Evolutionary conservation across 345 rosid genomes (phyloP).

Genomic region (Salix exigua): DNA sequence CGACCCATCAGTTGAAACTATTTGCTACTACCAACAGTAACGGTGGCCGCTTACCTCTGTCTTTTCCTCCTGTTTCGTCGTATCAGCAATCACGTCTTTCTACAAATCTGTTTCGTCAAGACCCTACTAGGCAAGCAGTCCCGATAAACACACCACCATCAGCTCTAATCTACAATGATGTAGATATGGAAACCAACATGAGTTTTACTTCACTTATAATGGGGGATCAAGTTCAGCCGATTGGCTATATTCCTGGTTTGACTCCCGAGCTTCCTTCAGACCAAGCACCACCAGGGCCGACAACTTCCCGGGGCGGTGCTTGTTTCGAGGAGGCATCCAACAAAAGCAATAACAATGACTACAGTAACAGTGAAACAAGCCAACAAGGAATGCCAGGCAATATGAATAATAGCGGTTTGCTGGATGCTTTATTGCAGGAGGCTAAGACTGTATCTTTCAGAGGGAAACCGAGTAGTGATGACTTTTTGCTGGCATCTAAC

Average conservation of each 20-base stretch:
- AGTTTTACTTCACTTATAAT: conserved; percentile 52
- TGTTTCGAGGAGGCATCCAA: conserved; percentile 7
- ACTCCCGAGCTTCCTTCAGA: conserved; percentile 44
- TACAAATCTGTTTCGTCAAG: conserved; percentile 12
- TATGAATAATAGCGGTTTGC: conserved; percentile 40
- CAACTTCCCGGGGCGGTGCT: not conserved
- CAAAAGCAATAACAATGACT: not conserved
- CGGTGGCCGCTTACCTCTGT: conserved; percentile 22
- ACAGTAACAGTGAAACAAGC: not conserved
- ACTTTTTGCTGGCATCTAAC: conserved; percentile 2
- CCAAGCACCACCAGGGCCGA: conserved; percentile 33
- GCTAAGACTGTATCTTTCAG: conserved; percentile 35
- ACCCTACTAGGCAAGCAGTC: conserved; percentile 1
- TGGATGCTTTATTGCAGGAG: conserved; percentile 57
- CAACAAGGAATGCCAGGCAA: conserved; percentile 1
- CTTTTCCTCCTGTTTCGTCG: conserved; percentile 28
- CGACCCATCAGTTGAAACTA: conserved; percentile 17
- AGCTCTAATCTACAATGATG: conserved; percentile 1
- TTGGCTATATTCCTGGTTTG: not conserved
- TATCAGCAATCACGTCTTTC: conserved; percentile 18
- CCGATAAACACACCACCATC: conserved; percentile 3
- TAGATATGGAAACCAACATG: conserved; percentile 17
- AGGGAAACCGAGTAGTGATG: conserved; percentile 8
- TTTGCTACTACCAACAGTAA: not conserved
- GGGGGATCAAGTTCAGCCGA: conserved; percentile 35